Conservation (phyloP, 495 filamentous ascomycete genomes). For the Lineolata rhizophorae region DNA sequence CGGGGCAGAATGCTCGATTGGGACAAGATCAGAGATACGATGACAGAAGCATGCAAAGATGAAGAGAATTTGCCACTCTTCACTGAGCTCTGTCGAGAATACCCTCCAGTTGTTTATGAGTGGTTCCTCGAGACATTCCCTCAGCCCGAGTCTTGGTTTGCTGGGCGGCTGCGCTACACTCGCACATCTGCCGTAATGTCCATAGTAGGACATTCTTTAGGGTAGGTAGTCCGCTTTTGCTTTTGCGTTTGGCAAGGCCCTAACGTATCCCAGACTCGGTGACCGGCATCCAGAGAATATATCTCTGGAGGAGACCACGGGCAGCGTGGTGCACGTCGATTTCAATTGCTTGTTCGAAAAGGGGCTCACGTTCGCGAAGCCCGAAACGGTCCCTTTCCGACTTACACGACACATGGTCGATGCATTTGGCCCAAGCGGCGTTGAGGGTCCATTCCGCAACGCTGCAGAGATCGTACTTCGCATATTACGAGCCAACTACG, state of each 20-base stretch:
- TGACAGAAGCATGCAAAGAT: slow-evolving; percentile 35
- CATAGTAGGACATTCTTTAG: slow-evolving; percentile 87
- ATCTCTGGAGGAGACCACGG: slow-evolving; percentile 80
- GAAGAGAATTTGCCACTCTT: slow-evolving; percentile 11
- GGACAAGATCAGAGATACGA: slow-evolving; percentile 30
- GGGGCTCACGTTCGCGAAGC: slow-evolving; percentile 84
- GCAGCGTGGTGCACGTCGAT: slow-evolving; percentile 90
- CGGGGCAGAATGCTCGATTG: slow-evolving; percentile 40
- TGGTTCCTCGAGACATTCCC: slow-evolving; percentile 95
- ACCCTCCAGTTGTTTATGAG: slow-evolving; percentile 65
- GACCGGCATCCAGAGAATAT: slow-evolving; percentile 99
- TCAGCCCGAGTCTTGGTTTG: slow-evolving; percentile 78
- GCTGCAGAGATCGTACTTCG: slow-evolving; percentile 71
- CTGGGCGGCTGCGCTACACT: slow-evolving; percentile 73
- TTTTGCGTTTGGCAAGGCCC: too few species aligned
- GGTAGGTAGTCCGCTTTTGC: too few species aligned
- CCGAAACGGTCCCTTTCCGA: slow-evolving; percentile 91
- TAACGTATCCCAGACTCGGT: slow-evolving; percentile 40
- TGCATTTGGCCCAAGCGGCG: slow-evolving; percentile 82
- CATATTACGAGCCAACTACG: slow-evolving; percentile 74
- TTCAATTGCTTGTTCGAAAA: slow-evolving; percentile 99
- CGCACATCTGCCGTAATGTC: slow-evolving; percentile 93
- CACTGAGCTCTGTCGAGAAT: too few species aligned
- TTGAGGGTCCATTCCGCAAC: slow-evolving; percentile 81
- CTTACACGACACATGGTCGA: slow-evolving; percentile 96